Evolutionary conservation across 2,329 filamentous ascomycete genomes (phyloP).

Genomic region (Madurella mycetomatis): DNA sequence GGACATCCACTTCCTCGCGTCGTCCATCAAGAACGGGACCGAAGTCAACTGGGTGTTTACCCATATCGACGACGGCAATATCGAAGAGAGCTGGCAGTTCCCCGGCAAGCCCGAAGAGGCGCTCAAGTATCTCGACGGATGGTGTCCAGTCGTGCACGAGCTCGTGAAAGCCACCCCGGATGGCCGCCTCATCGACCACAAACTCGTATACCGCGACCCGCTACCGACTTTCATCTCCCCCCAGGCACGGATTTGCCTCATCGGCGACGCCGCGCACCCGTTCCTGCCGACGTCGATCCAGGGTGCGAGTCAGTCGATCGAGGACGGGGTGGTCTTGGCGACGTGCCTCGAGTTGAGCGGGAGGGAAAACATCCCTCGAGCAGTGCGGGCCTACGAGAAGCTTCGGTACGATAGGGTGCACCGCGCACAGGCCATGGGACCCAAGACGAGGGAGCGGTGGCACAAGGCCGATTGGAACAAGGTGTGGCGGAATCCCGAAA

Average conservation of each 20-base stretch:
- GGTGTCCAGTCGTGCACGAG: constrained; percentile 39
- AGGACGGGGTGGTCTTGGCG: constrained; percentile 39
- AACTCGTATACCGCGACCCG: constrained; percentile 30
- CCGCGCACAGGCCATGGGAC: constrained; percentile 31
- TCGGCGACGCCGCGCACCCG: constrained; percentile 40
- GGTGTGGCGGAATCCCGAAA: constrained; percentile 28
- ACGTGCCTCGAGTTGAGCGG: constrained; percentile 29
- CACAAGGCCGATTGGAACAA: constrained; percentile 30
- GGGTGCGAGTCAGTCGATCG: constrained; percentile 39
- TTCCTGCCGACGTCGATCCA: constrained; percentile 39
- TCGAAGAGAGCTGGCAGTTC: constrained; percentile 45
- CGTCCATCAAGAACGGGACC: constrained; percentile 47
- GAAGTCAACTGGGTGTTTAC: constrained; percentile 54
- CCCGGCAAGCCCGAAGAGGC: constrained; percentile 41
- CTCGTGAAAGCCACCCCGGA: constrained; percentile 32
- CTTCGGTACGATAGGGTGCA: constrained; percentile 31
- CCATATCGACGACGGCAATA: constrained; percentile 40
- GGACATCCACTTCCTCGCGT: constrained; percentile 49
- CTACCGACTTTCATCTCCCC: constrained; percentile 34
- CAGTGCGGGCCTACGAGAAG: constrained; percentile 30
- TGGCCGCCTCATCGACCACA: constrained; percentile 26
- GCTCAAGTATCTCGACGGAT: constrained; percentile 38
- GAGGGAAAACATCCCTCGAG: constrained; percentile 22
- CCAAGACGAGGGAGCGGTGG: constrained; percentile 31
- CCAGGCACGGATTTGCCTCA: constrained; percentile 33